phyloP scores from a whole-genome alignment of 352 stramenopile species.

The Pythium apleroticum region DNA sequence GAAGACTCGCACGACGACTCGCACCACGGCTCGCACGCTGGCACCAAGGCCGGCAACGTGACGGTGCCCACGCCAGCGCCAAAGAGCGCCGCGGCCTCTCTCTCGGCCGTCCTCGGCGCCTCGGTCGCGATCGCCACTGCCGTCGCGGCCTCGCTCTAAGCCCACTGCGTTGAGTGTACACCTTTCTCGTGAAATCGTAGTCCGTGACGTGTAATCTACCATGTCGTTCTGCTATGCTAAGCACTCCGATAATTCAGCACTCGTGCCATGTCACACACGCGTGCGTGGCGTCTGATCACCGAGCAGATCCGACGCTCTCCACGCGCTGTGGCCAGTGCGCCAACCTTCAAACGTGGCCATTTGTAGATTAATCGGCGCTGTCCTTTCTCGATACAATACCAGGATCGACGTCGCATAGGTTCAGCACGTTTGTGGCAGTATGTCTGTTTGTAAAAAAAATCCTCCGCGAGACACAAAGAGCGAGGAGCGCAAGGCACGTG shows the following conservation, averaged over 20 bases:
- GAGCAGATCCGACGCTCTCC: neutral
- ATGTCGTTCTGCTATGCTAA: no score
- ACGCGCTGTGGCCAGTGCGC: neutral
- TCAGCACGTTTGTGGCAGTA: neutral
- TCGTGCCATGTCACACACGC: neutral
- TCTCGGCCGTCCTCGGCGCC: conserved; percentile 13
- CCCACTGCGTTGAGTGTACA: no score
- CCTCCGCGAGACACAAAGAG: no score
- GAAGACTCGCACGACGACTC: conserved; percentile 19
- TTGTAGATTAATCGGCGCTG: neutral
- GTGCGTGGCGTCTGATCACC: neutral
- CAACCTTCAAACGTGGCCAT: no score
- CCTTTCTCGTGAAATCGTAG: no score
- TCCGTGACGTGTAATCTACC: neutral
- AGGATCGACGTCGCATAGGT: no score
- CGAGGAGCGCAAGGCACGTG: no score
- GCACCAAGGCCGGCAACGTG: conserved; percentile 12
- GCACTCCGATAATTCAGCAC: no score
- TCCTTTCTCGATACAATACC: no score
- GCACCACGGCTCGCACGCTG: conserved; percentile 17
- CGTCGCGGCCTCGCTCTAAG: conserved; percentile 9
- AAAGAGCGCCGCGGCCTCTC: neutral
- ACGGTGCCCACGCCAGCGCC: conserved; percentile 10
- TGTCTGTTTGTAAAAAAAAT: no score
- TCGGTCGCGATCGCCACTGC: conserved; percentile 13